phyloP scores from a whole-genome alignment of 2,329 filamentous ascomycete genomes.

The Teratosphaeria pseudoeucalypti region DNA sequence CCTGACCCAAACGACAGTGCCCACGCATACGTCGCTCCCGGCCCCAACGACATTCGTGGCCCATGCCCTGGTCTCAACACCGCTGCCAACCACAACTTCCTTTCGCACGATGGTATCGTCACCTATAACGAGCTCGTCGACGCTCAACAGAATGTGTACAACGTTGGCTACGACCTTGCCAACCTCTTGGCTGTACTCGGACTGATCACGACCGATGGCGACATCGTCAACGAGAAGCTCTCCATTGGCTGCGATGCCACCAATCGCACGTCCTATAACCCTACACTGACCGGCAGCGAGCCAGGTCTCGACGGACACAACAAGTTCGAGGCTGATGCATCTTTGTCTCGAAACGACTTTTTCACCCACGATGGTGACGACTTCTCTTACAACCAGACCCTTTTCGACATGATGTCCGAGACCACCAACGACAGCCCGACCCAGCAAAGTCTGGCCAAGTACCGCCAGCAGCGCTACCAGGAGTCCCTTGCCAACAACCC shows the following conservation, averaged over 20 bases:
- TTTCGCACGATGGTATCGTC: conserved; percentile 33
- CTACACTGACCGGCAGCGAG: conserved; percentile 27
- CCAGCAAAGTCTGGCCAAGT: conserved; percentile 28
- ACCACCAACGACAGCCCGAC: conserved; percentile 27
- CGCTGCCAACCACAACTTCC: conserved; percentile 35
- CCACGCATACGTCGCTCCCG: conserved; percentile 29
- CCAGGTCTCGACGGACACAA: conserved; percentile 36
- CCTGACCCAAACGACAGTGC: conserved; percentile 12
- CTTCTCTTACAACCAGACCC: conserved; percentile 29
- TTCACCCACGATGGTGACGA: conserved; percentile 23
- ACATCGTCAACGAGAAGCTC: conserved; percentile 32
- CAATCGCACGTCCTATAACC: conserved; percentile 28
- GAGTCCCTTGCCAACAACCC: conserved; percentile 28
- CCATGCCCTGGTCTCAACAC: conserved; percentile 34
- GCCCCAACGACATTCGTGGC: conserved; percentile 30
- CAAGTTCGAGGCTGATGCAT: conserved; percentile 34
- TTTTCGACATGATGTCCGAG: conserved; percentile 31
- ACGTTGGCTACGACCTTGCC: conserved; percentile 34
- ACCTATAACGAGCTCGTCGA: conserved; percentile 36
- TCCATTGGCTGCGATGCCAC: conserved; percentile 39
- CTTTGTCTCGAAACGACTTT: conserved; percentile 33
- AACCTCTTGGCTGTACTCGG: conserved; percentile 31
- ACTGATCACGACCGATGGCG: conserved; percentile 31
- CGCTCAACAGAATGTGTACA: conserved; percentile 37
- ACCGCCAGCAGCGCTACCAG: conserved; percentile 31